Percentiles rank a stretch among this genome's conserved stretches.
phyloP scores from a whole-genome alignment of 257 asterid species.

The Vinca minor region DNA sequence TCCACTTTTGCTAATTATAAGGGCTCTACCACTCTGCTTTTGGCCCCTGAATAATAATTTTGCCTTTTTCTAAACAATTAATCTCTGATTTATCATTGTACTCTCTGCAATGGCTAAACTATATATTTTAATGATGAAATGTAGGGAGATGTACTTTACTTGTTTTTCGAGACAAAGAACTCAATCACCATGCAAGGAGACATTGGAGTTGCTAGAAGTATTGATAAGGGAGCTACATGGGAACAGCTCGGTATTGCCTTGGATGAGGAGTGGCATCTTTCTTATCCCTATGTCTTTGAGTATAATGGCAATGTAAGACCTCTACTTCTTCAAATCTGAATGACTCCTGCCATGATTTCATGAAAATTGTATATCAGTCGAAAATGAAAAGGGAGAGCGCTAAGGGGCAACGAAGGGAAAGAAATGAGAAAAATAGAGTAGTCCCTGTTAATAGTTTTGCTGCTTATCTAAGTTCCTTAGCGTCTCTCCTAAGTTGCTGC shows the following conservation, averaged over 20 bases:
- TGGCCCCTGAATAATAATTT: background rate
- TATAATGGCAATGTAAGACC: conserved; percentile 70
- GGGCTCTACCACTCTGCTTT: too few species aligned
- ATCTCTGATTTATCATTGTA: background rate
- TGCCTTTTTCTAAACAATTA: background rate
- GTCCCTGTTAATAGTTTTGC: background rate
- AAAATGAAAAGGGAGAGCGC: background rate
- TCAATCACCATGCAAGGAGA: conserved; percentile 93
- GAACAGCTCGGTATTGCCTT: conserved; percentile 80
- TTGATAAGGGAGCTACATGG: conserved; percentile 88
- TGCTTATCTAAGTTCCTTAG: background rate
- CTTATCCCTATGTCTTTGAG: conserved; percentile 84
- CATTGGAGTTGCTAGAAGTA: conserved; percentile 80
- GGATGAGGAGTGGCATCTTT: conserved; percentile 96
- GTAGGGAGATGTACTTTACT: conserved; percentile 67
- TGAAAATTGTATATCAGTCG: conserved; percentile 1
- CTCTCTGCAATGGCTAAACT: background rate
- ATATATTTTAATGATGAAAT: conserved; percentile 22
- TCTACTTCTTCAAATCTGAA: background rate
- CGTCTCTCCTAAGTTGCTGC: background rate
- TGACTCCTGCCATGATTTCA: background rate
- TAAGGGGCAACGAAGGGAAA: background rate
- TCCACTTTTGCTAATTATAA: background rate
- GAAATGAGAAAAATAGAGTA: background rate
- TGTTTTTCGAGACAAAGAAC: conserved; percentile 79